phyloP scores from a whole-genome alignment of 2,329 filamentous ascomycete genomes.

The Neonectria hederae region DNA sequence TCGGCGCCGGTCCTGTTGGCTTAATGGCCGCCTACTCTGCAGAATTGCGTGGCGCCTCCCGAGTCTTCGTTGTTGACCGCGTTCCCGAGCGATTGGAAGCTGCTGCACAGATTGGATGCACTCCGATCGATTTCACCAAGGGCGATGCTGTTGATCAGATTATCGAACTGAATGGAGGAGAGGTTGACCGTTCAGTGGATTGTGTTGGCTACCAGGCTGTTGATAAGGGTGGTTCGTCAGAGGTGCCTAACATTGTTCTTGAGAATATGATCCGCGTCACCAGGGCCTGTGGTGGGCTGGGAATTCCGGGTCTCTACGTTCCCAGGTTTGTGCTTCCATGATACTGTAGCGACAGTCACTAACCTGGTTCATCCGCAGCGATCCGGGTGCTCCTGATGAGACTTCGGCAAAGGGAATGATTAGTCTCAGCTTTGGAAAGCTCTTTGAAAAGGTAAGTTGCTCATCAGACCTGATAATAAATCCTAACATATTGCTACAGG shows the following conservation, averaged over 20 bases:
- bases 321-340: slow-evolving; percentile 43
- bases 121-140: slow-evolving; percentile 68
- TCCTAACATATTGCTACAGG: slow-evolving; percentile 48
- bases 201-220: slow-evolving; percentile 74
- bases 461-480: neutral
- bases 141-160: slow-evolving; percentile 69
- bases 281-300: slow-evolving; percentile 67
- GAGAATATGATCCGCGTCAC: slow-evolving; percentile 73
- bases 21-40: slow-evolving; percentile 74
- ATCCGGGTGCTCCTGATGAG: slow-evolving; percentile 71
- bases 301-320: slow-evolving; percentile 64
- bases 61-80: slow-evolving; percentile 70
- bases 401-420: slow-evolving; percentile 71
- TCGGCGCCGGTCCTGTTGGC: slow-evolving; percentile 72
- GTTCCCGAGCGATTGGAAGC: slow-evolving; percentile 67
- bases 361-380: slow-evolving; percentile 48
- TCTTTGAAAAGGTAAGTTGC: slow-evolving; percentile 69
- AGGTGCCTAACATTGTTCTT: slow-evolving; percentile 70
- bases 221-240: slow-evolving; percentile 62
- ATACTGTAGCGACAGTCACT: neutral
- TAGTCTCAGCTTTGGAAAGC: slow-evolving; percentile 71
- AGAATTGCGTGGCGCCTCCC: slow-evolving; percentile 66
- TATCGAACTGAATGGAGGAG: slow-evolving; percentile 64
- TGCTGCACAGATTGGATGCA: slow-evolving; percentile 69
- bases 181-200: slow-evolving; percentile 72